Conservation (phyloP, 805 yeast genomes). For the Pichia manshurica region DNA sequence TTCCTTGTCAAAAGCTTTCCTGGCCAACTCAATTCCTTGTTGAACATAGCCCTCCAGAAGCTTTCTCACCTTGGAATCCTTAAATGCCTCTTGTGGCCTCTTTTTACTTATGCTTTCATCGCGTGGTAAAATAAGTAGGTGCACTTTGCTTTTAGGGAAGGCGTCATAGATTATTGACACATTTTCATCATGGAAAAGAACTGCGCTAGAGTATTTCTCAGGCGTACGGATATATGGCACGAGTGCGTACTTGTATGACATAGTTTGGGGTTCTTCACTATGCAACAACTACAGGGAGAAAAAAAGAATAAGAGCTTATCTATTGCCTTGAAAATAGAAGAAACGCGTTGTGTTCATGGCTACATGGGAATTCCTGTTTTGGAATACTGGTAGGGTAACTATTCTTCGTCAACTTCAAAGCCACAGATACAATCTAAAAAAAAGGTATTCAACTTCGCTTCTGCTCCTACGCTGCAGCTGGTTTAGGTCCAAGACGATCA, state of each 20-base stretch:
- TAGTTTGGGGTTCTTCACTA: no score
- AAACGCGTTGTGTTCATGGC: no score
- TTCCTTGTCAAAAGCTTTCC: slow-evolving; percentile 14
- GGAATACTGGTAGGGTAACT: no score
- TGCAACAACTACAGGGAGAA: no score
- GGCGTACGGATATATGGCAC: slow-evolving; percentile 46
- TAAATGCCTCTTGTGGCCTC: slow-evolving; percentile 51
- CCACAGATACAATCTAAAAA: no score
- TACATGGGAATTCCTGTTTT: no score
- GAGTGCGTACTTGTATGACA: slow-evolving; percentile 48
- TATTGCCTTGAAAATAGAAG: no score
- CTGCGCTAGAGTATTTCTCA: slow-evolving; percentile 29
- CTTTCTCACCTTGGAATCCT: slow-evolving; percentile 28
- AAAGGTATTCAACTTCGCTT: no score
- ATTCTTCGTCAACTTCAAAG: no score
- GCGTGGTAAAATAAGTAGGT: slow-evolving; percentile 58
- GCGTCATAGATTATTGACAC: slow-evolving; percentile 53
- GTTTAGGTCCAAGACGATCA: no score
- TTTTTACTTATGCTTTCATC: slow-evolving; percentile 33
- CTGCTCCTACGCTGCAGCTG: no score
- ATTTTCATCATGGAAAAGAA: slow-evolving; percentile 44
- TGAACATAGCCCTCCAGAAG: slow-evolving; percentile 31
- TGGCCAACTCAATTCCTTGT: slow-evolving; percentile 28
- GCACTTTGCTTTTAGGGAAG: slow-evolving; percentile 60
- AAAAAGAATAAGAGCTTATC: no score